Conservation (phyloP, 148 eudicot genomes). For the Arctostaphylos glauca region DNA sequence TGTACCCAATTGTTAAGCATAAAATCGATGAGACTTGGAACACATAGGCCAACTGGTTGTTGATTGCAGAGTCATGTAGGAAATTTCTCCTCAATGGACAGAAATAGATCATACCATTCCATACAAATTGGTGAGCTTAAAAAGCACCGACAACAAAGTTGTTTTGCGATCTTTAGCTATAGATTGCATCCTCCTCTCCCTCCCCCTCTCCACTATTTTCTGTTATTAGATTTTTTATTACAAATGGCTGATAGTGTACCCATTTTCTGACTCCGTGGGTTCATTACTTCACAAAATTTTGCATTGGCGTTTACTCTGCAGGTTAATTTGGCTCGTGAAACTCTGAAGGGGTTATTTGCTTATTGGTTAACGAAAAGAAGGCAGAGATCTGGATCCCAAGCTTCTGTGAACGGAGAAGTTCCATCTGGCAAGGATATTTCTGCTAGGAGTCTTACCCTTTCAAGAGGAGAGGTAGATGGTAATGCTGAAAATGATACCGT, state of each 20-base stretch:
- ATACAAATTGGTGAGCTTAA: slow-evolving; percentile 7
- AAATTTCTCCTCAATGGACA: background rate
- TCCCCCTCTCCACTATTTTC: background rate
- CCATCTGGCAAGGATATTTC: slow-evolving; percentile 65
- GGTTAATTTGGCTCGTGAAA: slow-evolving; percentile 95
- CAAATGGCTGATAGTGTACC: background rate
- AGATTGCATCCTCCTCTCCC: background rate
- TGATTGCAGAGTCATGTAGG: background rate
- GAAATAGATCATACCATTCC: background rate
- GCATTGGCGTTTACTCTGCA: slow-evolving; percentile 24
- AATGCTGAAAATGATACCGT: slow-evolving; percentile 68
- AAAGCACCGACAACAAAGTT: background rate
- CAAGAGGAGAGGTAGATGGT: slow-evolving; percentile 71
- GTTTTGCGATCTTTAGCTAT: background rate
- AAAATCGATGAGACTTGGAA: background rate
- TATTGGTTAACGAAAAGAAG: slow-evolving; percentile 77
- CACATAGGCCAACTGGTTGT: background rate
- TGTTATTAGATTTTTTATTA: background rate
- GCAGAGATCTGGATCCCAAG: slow-evolving; percentile 66
- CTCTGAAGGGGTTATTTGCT: slow-evolving; percentile 83
- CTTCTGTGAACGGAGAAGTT: slow-evolving; percentile 69
- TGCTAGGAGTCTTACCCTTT: slow-evolving; percentile 49
- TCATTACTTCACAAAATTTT: background rate
- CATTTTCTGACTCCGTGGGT: background rate
- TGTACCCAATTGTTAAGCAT: background rate